A percentile compares a stretch with the other conserved stretches of the same genome.
Conservation (phyloP, 1,284 basidiomycete species). For the Takashimella tepidaria region DNA sequence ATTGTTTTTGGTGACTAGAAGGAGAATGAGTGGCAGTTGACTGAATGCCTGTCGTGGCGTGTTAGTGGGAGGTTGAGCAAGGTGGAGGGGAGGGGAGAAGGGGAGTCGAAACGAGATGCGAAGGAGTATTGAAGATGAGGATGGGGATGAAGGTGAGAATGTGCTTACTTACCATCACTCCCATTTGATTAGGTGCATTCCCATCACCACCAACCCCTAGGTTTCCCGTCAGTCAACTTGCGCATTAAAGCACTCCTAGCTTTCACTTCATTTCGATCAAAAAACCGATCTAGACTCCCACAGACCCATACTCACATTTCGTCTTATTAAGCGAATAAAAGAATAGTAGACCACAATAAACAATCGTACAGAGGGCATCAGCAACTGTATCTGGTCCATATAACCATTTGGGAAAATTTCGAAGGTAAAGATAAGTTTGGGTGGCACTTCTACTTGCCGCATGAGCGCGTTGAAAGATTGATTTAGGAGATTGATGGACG, state of each 20-base stretch:
- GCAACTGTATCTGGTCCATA: conserved; percentile 27
- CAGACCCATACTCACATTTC: conserved; percentile 8
- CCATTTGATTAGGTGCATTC: conserved; percentile 25
- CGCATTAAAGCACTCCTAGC: too few species aligned
- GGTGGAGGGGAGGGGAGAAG: too few species aligned
- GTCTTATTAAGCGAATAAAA: conserved; percentile 16
- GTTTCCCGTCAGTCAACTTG: neutral
- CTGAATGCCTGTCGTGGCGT: conserved; percentile 27
- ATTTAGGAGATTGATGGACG: neutral
- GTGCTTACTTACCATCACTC: conserved; percentile 25
- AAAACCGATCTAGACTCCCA: too few species aligned
- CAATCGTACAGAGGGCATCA: conserved; percentile 21
- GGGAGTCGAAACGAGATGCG: too few species aligned
- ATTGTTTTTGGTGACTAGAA: conserved; percentile 48
- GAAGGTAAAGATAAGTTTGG: conserved; percentile 16
- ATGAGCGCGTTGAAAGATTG: neutral
- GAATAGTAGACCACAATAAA: conserved; percentile 17
- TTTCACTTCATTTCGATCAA: too few species aligned
- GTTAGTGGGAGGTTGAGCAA: conserved; percentile 1
- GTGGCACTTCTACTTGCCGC: neutral
- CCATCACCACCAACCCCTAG: conserved; percentile 6
- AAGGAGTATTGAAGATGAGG: neutral
- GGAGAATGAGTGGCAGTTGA: conserved; percentile 44
- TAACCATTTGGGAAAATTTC: conserved; percentile 26
- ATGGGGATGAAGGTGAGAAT: neutral